phyloP scores from a whole-genome alignment of 805 yeast species.

The Candida anglica region DNA sequence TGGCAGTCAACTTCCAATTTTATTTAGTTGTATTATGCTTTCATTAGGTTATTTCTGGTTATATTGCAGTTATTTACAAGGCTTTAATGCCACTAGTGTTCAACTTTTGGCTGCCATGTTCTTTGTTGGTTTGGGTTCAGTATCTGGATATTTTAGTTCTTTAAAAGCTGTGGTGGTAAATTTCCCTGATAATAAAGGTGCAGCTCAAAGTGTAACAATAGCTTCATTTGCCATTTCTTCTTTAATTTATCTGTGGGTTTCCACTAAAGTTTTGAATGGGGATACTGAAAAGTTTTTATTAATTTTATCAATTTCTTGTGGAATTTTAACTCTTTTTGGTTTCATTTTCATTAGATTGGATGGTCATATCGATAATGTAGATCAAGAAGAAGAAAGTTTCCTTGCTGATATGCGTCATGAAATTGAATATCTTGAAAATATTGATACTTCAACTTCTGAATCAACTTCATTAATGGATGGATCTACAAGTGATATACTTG shows the following conservation, averaged over 20 bases:
- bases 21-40: constrained; percentile 19
- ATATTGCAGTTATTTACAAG: constrained; percentile 15
- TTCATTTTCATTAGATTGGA: constrained; percentile 27
- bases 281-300: constrained; percentile 19
- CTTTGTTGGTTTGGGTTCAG: constrained; percentile 28
- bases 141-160: constrained; percentile 29
- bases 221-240: constrained; percentile 35
- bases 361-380: constrained; percentile 12
- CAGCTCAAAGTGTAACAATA: constrained; percentile 33
- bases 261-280: constrained; percentile 16
- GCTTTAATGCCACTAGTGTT: constrained; percentile 11
- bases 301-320: constrained; percentile 20
- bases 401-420: constrained; percentile 1
- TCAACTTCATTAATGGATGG: background rate
- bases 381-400: background rate
- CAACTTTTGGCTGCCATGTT: constrained; percentile 23
- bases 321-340: constrained; percentile 21
- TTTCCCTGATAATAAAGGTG: constrained; percentile 28
- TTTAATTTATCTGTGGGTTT: constrained; percentile 19
- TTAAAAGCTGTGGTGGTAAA: constrained; percentile 30
- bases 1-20: constrained; percentile 31
- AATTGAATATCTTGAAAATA: background rate
- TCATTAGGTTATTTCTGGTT: constrained; percentile 26
- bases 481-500: no score
- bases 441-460: background rate